These are phyloP conservation scores for Fusarium chuoi DNA, from an alignment of 2,329 filamentous ascomycete species.

Conservation along the genomic window DNA sequence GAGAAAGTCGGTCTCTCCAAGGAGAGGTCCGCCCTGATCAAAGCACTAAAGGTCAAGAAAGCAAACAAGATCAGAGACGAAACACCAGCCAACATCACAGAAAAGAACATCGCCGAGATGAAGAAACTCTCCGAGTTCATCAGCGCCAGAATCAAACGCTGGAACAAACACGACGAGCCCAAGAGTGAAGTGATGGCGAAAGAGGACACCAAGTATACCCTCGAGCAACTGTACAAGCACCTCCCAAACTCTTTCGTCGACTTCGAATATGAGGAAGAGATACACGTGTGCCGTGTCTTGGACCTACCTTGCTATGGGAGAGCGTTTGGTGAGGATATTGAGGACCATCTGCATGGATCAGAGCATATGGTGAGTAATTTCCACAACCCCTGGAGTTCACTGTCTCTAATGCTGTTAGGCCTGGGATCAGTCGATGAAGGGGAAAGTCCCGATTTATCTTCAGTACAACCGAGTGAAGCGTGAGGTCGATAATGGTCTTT, in stretches of 20 bases:
- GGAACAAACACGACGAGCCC: not conserved
- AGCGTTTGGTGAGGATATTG: not conserved
- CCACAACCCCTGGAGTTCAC: not conserved
- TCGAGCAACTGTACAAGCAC: not conserved
- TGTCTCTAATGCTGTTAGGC: not conserved
- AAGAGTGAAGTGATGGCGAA: not conserved
- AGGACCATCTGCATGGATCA: not conserved
- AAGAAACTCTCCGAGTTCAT: not conserved
- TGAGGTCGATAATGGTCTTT: not conserved
- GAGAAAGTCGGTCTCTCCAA: not conserved
- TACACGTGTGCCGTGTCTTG: not conserved
- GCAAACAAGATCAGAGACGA: not conserved
- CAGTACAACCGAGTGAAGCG: not conserved
- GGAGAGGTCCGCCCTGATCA: not conserved
- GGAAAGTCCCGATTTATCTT: not conserved
- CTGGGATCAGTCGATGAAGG: not conserved
- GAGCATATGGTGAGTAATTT: not conserved
- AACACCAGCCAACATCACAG: not conserved
- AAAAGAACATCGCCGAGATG: not conserved
- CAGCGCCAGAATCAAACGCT: not conserved
- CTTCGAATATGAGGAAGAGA: not conserved
- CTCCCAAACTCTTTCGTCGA: not conserved
- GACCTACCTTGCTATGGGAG: not conserved
- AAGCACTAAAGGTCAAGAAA: not conserved
- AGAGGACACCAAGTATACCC: not conserved